These are phyloP conservation scores for Trichoderma asperellum DNA, from an alignment of 2,329 filamentous ascomycete species.

Conservation along the genomic window DNA sequence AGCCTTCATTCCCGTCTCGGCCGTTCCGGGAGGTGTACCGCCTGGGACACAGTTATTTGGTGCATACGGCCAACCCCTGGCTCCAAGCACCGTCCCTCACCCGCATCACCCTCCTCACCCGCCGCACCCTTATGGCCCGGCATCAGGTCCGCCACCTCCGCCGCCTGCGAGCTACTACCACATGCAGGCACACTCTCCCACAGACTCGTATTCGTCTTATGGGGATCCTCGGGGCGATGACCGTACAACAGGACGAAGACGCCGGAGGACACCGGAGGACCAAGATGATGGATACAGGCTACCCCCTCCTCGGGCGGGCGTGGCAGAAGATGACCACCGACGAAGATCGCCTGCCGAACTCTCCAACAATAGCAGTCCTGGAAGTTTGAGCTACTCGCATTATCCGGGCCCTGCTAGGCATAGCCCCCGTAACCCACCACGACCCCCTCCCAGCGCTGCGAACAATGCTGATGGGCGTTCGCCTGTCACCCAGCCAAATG, in stretches of 20 bases:
- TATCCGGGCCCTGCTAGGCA: slow-evolving; percentile 43
- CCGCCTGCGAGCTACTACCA: slow-evolving; percentile 48
- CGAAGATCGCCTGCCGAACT: slow-evolving; percentile 57
- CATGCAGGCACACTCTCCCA: slow-evolving; percentile 48
- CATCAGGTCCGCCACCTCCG: slow-evolving; percentile 33
- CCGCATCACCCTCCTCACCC: slow-evolving; percentile 29
- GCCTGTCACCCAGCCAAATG: slow-evolving; percentile 41
- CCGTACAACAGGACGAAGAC: slow-evolving; percentile 40
- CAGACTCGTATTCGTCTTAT: slow-evolving; percentile 48
- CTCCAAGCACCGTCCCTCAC: slow-evolving; percentile 39
- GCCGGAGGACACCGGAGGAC: slow-evolving; percentile 46
- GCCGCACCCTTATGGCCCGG: slow-evolving; percentile 33
- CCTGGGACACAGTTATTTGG: slow-evolving; percentile 61
- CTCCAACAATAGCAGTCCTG: slow-evolving; percentile 53
- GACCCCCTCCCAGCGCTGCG: slow-evolving; percentile 39
- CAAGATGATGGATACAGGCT: slow-evolving; percentile 49
- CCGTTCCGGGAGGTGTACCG: slow-evolving; percentile 60
- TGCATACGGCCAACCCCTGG: slow-evolving; percentile 60
- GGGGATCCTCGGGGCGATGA: slow-evolving; percentile 43
- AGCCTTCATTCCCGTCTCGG: slow-evolving; percentile 62
- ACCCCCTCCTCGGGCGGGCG: slow-evolving; percentile 49
- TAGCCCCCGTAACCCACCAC: slow-evolving; percentile 47
- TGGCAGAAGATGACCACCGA: slow-evolving; percentile 53
- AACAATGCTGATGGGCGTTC: slow-evolving; percentile 42
- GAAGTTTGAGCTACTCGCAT: slow-evolving; percentile 45